Evolutionary conservation across 495 filamentous ascomycete species (phyloP), one percentile per base, ranked within the genome.

Genomic region (Hypomontagnella submonticulosa): DNA sequence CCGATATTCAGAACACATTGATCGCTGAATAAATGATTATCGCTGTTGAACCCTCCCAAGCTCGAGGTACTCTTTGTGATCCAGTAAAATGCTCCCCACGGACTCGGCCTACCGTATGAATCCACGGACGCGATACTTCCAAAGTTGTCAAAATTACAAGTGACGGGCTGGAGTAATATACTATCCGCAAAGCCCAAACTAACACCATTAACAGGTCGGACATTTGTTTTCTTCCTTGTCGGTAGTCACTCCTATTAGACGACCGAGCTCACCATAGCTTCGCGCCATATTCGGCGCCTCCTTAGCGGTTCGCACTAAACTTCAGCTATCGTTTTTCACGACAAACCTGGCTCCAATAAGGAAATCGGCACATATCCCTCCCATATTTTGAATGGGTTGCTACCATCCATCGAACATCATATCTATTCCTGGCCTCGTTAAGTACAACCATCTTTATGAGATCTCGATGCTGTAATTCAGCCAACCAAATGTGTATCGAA

Each of bases 221-320:
- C 32, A 23, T 60, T 69, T 69, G 18, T 69, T 60, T 63, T 59
- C 50, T 13, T 46, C 66, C 66, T 55, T 57, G 43, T 27, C 23
- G 23, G n/a, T 20, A 61, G 38, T 40, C 20, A 27, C 42, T 37
- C 20, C n/a, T 34, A 46, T 38, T 27, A 40, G 40, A 19, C 42
- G 49, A 51, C 48, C 38, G 47, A 56, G 60, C 60, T 56, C 43
- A 42, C 49, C 54, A 34, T 42, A 44, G 41, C 42, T 15, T 48
- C 30, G 18, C n/a, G 34, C 27, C 32, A 34, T 4, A 3, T 20
- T 20, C 43, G 41, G 16, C 30, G 23, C 8, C 19, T 46, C 47
- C 12, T 52, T 16, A 12, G 12, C 16, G 10, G 15, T 40, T 15
- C 20, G 9, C 27, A 27, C 34, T 30, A 23, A 40, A 41, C 4